Percentiles rank a stretch among this genome's conserved stretches.
phyloP scores from a whole-genome alignment of 176 grass and related monocot species.

The Eleusine coracana region DNA sequence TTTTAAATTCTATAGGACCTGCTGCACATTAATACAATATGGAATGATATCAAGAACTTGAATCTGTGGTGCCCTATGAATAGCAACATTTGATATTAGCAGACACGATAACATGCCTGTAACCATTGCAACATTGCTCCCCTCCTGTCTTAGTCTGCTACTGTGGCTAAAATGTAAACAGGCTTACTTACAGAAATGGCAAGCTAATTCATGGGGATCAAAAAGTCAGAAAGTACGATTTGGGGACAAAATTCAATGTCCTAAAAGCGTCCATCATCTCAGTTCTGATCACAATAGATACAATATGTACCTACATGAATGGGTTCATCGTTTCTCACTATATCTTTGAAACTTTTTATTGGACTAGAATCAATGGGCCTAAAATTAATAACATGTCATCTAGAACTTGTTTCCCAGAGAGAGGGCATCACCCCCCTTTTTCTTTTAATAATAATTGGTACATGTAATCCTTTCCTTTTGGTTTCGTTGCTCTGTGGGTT shows the following conservation, averaged over 20 bases:
- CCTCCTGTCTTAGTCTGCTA: not conserved
- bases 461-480: not conserved
- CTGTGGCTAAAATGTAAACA: not conserved
- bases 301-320: not conserved
- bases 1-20: not conserved
- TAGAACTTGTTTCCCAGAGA: not conserved
- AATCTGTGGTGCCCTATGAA: conserved; percentile 13
- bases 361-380: not conserved
- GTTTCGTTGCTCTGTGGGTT: not conserved
- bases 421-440: not conserved
- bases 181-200: not conserved
- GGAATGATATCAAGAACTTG: conserved; percentile 23
- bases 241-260: conserved; percentile 2
- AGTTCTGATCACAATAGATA: not conserved
- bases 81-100: not conserved
- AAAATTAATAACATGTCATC: not conserved
- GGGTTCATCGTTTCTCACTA: not conserved
- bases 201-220: not conserved
- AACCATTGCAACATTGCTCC: not conserved
- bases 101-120: conserved; percentile 9
- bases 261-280: not conserved
- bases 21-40: conserved; percentile 12
- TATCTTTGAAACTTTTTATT: not conserved
- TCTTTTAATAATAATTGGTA: not conserved
- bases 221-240: not conserved